Evolutionary conservation across 116 monocot species (phyloP).

Genomic region (Papilionanthe hybrid): DNA sequence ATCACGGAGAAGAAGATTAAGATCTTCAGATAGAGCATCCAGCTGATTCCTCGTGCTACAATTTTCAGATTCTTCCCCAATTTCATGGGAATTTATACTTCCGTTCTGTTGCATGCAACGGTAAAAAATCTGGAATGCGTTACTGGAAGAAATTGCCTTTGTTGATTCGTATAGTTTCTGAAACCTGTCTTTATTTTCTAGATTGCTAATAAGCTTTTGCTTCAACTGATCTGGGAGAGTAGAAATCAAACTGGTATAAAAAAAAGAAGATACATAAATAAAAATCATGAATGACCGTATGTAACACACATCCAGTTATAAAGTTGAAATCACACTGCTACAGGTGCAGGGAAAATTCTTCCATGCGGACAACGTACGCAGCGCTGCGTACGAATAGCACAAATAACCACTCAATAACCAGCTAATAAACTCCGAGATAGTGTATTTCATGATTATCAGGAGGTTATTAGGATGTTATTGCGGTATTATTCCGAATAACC

Average conservation of each 20-base stretch:
- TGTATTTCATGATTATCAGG: no score
- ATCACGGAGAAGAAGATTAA: conserved; percentile 29
- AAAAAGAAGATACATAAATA: no score
- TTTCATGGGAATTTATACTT: background rate
- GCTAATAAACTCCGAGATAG: no score
- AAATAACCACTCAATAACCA: no score
- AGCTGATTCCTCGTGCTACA: conserved; percentile 20
- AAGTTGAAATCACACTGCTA: no score
- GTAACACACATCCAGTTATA: no score
- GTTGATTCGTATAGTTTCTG: conserved; percentile 29
- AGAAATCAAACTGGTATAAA: conserved; percentile 15
- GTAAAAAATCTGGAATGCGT: conserved; percentile 44
- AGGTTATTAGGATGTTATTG: no score
- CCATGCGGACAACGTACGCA: no score
- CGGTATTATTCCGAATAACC: no score
- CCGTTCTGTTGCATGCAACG: conserved; percentile 15
- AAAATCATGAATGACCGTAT: no score
- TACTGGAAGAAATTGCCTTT: conserved; percentile 46
- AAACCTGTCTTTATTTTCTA: conserved; percentile 30
- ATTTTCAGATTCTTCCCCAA: background rate
- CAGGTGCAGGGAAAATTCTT: no score
- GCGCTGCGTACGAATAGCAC: no score
- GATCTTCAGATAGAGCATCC: conserved; percentile 29
- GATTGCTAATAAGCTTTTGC: conserved; percentile 34
- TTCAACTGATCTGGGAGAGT: conserved; percentile 43